phyloP scores from a whole-genome alignment of 1,284 basidiomycete species.

The Acaromyces ingoldii region DNA sequence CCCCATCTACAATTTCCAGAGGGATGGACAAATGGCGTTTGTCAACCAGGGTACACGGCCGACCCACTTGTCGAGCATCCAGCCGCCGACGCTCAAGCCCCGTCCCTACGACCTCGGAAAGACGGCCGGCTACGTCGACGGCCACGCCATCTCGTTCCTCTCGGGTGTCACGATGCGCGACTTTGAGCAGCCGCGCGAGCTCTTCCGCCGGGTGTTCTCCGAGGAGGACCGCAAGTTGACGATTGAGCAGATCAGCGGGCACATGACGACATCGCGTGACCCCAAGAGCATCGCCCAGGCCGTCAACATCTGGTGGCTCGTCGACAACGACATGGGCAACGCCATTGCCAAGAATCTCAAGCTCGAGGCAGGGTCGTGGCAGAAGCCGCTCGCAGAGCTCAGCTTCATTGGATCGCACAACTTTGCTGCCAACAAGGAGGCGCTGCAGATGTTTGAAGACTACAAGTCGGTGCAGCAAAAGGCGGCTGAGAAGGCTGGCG shows the following conservation, averaged over 20 bases:
- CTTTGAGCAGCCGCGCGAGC: conserved; percentile 80
- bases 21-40: conserved; percentile 30
- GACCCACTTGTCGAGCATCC: conserved; percentile 27
- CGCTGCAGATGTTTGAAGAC: neutral
- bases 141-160: conserved; percentile 68
- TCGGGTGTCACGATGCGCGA: conserved; percentile 63
- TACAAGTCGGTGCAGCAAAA: neutral
- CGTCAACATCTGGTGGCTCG: conserved; percentile 32
- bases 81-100: conserved; percentile 20
- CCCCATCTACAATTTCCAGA: conserved; percentile 30
- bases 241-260: conserved; percentile 24
- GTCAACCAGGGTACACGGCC: conserved; percentile 35
- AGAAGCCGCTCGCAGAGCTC: conserved; percentile 18
- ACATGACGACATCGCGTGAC: conserved; percentile 28
- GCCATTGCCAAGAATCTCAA: conserved; percentile 27
- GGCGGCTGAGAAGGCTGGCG: neutral
- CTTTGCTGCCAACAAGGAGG: conserved; percentile 5
- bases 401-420: conserved; percentile 36
- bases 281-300: conserved; percentile 17
- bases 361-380: conserved; percentile 22
- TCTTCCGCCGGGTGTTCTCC: conserved; percentile 73
- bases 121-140: conserved; percentile 47
- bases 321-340: conserved; percentile 23
- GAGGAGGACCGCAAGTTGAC: conserved; percentile 52
- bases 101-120: conserved; percentile 19